A percentile compares a stretch with the other conserved stretches of the same genome.
Evolutionary conservation across 352 stramenopile species (phyloP).

Genomic region (Globisporangium ultimum): DNA sequence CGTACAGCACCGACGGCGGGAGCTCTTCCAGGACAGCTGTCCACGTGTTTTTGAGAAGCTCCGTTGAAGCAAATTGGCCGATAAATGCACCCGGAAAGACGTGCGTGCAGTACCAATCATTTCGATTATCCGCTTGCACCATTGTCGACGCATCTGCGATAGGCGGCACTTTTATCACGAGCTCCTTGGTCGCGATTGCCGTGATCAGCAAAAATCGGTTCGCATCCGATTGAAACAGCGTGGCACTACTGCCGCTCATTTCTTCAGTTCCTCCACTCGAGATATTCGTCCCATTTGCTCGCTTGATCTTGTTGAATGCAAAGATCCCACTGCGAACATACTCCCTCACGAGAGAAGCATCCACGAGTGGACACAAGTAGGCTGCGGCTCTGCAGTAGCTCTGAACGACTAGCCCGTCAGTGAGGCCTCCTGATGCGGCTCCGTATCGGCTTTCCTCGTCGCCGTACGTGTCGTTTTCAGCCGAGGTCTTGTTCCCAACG

Average conservation of each 20-base stretch:
- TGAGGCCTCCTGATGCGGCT: constrained; percentile 19
- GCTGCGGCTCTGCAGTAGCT: constrained; percentile 71
- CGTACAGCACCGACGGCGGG: constrained; percentile 58
- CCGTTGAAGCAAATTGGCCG: constrained; percentile 56
- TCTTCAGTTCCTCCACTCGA: not conserved
- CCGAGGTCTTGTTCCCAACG: constrained; percentile 44
- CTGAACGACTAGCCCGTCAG: constrained; percentile 63
- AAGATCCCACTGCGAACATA: constrained; percentile 80
- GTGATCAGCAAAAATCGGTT: constrained; percentile 72
- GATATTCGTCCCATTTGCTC: not conserved
- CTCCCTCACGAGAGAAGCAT: constrained; percentile 32
- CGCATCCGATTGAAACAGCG: constrained; percentile 21
- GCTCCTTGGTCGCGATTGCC: constrained; percentile 61
- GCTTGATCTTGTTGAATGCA: constrained; percentile 27
- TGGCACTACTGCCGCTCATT: not conserved
- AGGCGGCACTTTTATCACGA: constrained; percentile 57
- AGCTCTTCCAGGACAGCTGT: constrained; percentile 59
- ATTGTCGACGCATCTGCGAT: constrained; percentile 32
- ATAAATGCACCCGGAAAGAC: constrained; percentile 77
- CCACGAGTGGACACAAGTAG: constrained; percentile 64
- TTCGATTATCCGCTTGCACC: constrained; percentile 36
- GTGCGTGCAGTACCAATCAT: constrained; percentile 61
- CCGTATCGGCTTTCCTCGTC: constrained; percentile 60
- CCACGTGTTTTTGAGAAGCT: constrained; percentile 49
- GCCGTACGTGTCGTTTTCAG: constrained; percentile 72